Conservation (phyloP, 2,329 filamentous ascomycete species). For the Exophiala sp. region DNA sequence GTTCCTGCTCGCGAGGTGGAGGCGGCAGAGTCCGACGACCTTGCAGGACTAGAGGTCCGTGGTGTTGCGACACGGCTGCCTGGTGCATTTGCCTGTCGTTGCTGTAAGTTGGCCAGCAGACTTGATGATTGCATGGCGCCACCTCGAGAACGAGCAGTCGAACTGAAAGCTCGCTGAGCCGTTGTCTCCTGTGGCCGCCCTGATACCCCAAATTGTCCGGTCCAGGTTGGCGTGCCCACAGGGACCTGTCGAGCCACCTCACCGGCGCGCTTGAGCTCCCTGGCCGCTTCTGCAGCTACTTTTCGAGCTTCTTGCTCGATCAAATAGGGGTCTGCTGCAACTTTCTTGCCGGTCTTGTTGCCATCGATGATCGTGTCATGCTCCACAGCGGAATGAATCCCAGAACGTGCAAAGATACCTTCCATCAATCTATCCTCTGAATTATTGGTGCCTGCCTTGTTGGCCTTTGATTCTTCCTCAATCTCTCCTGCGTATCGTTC, state of each 20-base stretch:
- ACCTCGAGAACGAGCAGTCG: constrained; percentile 22
- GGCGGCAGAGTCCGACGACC: constrained; percentile 21
- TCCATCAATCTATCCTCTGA: constrained; percentile 74
- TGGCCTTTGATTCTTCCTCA: constrained; percentile 37
- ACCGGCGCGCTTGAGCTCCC: constrained; percentile 65
- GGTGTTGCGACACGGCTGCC: constrained; percentile 18
- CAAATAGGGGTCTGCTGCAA: constrained; percentile 68
- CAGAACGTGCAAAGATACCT: constrained; percentile 78
- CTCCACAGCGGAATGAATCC: constrained; percentile 84
- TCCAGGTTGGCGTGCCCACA: constrained; percentile 88
- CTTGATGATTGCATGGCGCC: constrained; percentile 36
- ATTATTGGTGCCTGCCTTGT: constrained; percentile 33
- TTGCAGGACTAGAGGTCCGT: constrained; percentile 25
- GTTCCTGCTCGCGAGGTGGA: constrained; percentile 25
- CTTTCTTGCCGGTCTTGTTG: constrained; percentile 49
- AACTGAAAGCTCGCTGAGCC: constrained; percentile 43
- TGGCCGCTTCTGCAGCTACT: constrained; percentile 70
- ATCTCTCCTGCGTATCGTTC: constrained; percentile 56
- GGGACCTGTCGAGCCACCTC: constrained; percentile 67
- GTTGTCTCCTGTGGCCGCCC: constrained; percentile 59
- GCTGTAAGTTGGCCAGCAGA: constrained; percentile 53
- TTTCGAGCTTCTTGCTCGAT: constrained; percentile 75
- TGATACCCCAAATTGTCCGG: constrained; percentile 71
- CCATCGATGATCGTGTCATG: constrained; percentile 87
- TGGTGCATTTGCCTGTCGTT: constrained; percentile 45